A percentile compares a stretch with the other conserved stretches of the same genome.
These are phyloP conservation scores for Stemphylium lycopersici DNA, from an alignment of 2,329 filamentous ascomycete species.

Conservation along the genomic window DNA sequence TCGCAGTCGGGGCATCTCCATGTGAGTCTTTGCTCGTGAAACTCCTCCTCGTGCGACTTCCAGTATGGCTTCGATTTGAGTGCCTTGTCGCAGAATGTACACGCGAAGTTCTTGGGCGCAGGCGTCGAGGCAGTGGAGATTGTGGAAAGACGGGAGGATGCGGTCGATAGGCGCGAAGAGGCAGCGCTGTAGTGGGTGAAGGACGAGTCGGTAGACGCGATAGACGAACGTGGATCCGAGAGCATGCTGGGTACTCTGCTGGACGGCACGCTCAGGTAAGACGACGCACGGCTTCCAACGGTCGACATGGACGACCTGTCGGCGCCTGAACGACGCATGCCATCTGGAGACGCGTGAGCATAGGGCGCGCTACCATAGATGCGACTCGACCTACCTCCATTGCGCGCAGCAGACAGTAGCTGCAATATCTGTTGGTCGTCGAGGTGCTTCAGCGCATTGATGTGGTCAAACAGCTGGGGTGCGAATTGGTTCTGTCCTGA, in stretches of 20 bases:
- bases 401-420: constrained; percentile 46
- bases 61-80: constrained; percentile 73
- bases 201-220: constrained; percentile 47
- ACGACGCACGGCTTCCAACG: constrained; percentile 45
- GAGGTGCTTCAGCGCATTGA: constrained; percentile 49
- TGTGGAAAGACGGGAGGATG: constrained; percentile 46
- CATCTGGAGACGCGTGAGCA: constrained; percentile 39
- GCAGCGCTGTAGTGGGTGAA: constrained; percentile 47
- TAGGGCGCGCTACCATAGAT: constrained; percentile 13
- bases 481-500: constrained; percentile 43
- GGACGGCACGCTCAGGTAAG: constrained; percentile 47
- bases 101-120: constrained; percentile 50
- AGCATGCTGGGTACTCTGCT: constrained; percentile 48
- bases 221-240: constrained; percentile 46
- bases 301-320: constrained; percentile 48
- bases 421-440: constrained; percentile 49
- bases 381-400: constrained; percentile 41
- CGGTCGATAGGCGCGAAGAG: constrained; percentile 47
- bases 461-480: constrained; percentile 48
- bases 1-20: constrained; percentile 73
- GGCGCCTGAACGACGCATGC: constrained; percentile 41
- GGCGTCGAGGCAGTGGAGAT: constrained; percentile 42
- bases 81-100: constrained; percentile 64
- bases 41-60: constrained; percentile 73
- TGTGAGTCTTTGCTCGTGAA: constrained; percentile 71